Percentiles rank a stretch among this genome's conserved stretches.
Conservation (phyloP, 768 basidiomycete species). For the Boletus tomentosulus region DNA sequence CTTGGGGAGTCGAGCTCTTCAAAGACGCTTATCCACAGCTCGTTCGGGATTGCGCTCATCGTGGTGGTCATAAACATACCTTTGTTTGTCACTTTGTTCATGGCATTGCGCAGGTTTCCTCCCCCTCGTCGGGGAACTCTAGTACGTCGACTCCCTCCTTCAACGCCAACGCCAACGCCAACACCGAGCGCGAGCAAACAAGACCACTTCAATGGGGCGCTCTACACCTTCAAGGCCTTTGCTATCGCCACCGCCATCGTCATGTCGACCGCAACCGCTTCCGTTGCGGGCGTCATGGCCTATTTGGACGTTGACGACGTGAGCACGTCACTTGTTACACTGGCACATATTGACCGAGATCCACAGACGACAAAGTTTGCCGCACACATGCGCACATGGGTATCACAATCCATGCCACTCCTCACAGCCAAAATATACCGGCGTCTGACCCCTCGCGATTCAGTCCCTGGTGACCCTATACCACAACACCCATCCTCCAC, state of each 20-base stretch:
- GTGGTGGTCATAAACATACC: neutral
- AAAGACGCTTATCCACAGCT: constrained; percentile 38
- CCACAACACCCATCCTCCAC: neutral
- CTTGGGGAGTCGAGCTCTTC: constrained; percentile 27
- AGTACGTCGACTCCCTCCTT: neutral
- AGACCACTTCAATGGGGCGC: constrained; percentile 44
- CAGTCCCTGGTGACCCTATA: constrained; percentile 1
- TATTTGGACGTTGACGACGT: constrained; percentile 56
- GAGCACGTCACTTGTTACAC: neutral
- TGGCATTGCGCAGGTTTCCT: neutral
- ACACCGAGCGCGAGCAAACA: neutral
- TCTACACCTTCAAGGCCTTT: constrained; percentile 62
- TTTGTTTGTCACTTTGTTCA: neutral
- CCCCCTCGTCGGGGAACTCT: neutral
- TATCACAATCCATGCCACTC: constrained; percentile 45
- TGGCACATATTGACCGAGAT: neutral
- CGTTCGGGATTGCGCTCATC: constrained; percentile 31
- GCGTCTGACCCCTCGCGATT: constrained; percentile 29
- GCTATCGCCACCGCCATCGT: constrained; percentile 62
- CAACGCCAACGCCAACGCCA: neutral
- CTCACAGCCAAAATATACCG: constrained; percentile 53
- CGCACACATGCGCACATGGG: constrained; percentile 46
- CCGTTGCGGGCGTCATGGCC: constrained; percentile 48
- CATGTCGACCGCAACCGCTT: constrained; percentile 38
- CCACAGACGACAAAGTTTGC: constrained; percentile 58